These are phyloP conservation scores for Metroxylon sagu DNA, from an alignment of 176 grass and related monocot genomes.

Conservation along the genomic window DNA sequence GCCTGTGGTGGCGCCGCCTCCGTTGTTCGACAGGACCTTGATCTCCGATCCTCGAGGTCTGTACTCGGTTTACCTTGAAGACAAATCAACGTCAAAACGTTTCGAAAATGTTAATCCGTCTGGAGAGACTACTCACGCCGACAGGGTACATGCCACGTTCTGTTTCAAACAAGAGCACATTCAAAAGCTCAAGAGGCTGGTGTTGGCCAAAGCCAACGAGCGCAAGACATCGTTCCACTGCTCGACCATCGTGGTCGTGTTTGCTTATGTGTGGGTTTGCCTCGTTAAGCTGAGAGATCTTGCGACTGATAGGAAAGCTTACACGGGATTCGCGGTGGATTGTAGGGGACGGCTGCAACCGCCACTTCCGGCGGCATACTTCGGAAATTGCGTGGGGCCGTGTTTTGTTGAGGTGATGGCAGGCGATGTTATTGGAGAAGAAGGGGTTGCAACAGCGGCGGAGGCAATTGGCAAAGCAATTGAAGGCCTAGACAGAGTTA, in stretches of 20 bases:
- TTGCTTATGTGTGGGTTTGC: slow-evolving; percentile 19
- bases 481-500: not conserved
- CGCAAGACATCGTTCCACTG: not conserved
- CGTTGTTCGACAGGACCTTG: slow-evolving; percentile 21
- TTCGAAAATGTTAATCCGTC: too few relatives aligned
- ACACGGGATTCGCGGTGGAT: slow-evolving; percentile 5
- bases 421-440: not conserved
- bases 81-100: too few relatives aligned
- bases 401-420: slow-evolving; percentile 1
- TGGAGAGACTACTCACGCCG: too few relatives aligned
- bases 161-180: not conserved
- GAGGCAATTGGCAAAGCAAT: slow-evolving; percentile 5
- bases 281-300: slow-evolving; percentile 4
- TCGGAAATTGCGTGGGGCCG: slow-evolving; percentile 21
- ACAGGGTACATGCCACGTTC: too few relatives aligned
- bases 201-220: not conserved
- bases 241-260: slow-evolving; percentile 5
- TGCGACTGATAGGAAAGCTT: not conserved
- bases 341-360: slow-evolving; percentile 6
- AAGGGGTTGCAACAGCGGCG: slow-evolving; percentile 11
- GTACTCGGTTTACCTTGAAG: too few relatives aligned
- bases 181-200: slow-evolving; percentile 13
- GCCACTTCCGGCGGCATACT: slow-evolving; percentile 10
- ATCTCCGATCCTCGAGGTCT: not conserved
- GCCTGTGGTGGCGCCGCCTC: not conserved